A percentile compares a stretch with the other conserved stretches of the same genome.
These are phyloP conservation scores for Vitis rotundifolia DNA, from an alignment of 164 flowering plant genomes.

Conservation along the genomic window DNA sequence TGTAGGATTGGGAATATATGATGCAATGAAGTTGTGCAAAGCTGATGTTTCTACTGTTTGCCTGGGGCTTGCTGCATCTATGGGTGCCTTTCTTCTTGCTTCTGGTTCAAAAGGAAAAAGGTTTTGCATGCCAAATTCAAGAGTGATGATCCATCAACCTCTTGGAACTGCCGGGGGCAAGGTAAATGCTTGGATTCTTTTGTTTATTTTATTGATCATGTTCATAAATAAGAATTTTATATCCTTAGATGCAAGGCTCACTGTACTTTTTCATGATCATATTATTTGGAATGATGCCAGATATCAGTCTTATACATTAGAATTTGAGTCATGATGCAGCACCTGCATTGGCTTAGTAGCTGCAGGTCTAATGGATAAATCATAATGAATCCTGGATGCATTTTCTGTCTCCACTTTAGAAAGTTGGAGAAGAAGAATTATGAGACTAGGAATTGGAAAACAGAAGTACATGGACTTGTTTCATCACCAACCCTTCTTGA, in stretches of 20 bases:
- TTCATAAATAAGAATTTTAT: neutral
- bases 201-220: slow-evolving; percentile 1
- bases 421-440: too few relatives aligned
- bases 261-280: neutral
- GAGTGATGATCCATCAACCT: slow-evolving; percentile 96
- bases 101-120: slow-evolving; percentile 93
- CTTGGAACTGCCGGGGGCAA: slow-evolving; percentile 76
- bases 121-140: slow-evolving; percentile 91
- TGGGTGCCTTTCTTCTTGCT: slow-evolving; percentile 96
- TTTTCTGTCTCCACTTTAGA: too few relatives aligned
- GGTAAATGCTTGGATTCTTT: slow-evolving; percentile 40
- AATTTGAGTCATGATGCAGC: too few relatives aligned
- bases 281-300: too few relatives aligned
- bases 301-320: too few relatives aligned
- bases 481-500: too few relatives aligned
- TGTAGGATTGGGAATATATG: slow-evolving; percentile 97
- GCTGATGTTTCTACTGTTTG: slow-evolving; percentile 95
- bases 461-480: too few relatives aligned
- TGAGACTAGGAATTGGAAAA: too few relatives aligned
- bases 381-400: too few relatives aligned
- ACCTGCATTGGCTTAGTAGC: too few relatives aligned
- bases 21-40: slow-evolving; percentile 94
- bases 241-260: neutral
- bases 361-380: too few relatives aligned
- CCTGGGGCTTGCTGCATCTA: slow-evolving; percentile 94